Evolutionary conservation across 768 basidiomycete species (phyloP).

Genomic region (Suillus subaureus): DNA sequence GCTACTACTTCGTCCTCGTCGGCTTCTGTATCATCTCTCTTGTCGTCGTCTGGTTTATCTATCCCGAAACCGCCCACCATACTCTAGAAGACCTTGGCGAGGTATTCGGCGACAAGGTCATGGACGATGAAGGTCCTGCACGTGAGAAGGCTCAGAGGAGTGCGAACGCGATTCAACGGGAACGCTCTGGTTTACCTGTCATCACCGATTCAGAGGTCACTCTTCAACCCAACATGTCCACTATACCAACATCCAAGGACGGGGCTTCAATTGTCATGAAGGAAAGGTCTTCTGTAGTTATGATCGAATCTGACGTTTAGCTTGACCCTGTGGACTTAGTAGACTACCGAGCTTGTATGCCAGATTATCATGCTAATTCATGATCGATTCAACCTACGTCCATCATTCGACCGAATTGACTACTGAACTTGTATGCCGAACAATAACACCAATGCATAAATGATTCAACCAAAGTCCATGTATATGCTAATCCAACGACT

Average conservation of each 20-base stretch:
- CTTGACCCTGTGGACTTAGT: background rate
- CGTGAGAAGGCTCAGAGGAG: constrained; percentile 20
- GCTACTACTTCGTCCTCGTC: constrained; percentile 54
- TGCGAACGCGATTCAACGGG: constrained; percentile 13
- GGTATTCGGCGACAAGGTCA: constrained; percentile 45
- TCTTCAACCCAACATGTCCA: constrained; percentile 6
- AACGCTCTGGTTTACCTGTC: constrained; percentile 18
- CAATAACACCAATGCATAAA: background rate
- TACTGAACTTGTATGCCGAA: background rate
- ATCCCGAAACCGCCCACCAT: constrained; percentile 49
- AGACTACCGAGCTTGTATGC: background rate
- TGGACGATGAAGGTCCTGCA: constrained; percentile 25
- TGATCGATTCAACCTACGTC: background rate
- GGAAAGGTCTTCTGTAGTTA: background rate
- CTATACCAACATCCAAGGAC: constrained; percentile 22
- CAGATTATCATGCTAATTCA: background rate
- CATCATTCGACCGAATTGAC: background rate
- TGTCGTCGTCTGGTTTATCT: constrained; percentile 48
- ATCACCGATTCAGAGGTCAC: constrained; percentile 30
- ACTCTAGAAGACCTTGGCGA: constrained; percentile 53
- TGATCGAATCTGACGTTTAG: background rate
- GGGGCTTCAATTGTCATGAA: background rate
- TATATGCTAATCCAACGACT: background rate
- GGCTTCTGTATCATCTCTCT: constrained; percentile 48
- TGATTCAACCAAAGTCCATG: background rate